These are phyloP conservation scores for Blastobotrys raffinosifermentans DNA, from an alignment of 1,139 yeast species.

Conservation along the genomic window DNA sequence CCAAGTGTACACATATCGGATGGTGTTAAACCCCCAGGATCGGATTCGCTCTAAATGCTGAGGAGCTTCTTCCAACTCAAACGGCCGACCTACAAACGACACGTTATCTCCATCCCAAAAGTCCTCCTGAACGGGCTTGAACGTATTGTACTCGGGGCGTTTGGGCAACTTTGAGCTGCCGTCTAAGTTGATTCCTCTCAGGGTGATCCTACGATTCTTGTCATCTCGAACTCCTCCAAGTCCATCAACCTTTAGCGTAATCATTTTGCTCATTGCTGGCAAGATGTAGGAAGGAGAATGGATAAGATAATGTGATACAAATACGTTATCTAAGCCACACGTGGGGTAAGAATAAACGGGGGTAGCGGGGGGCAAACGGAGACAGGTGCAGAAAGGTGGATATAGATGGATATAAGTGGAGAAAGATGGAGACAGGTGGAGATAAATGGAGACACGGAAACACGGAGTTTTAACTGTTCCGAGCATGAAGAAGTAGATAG, in stretches of 20 bases:
- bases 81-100: conserved; percentile 77
- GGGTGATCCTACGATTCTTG: conserved; percentile 49
- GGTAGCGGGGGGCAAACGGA: no score
- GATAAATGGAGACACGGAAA: no score
- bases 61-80: conserved; percentile 66
- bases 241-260: conserved; percentile 31
- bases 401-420: no score
- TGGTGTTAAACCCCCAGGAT: conserved; percentile 75
- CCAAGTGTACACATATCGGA: conserved; percentile 80
- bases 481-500: no score
- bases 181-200: conserved; percentile 76
- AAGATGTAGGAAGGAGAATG: no score
- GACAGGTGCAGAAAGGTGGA: no score
- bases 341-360: no score
- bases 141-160: conserved; percentile 49
- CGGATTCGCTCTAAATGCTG: conserved; percentile 64
- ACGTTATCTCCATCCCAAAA: conserved; percentile 68
- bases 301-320: no score
- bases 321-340: no score
- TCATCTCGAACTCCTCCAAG: conserved; percentile 55
- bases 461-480: no score
- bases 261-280: conserved; percentile 2
- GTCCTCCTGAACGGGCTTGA: conserved; percentile 40
- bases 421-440: no score
- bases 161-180: conserved; percentile 63